Evolutionary conservation across 179 eudicot genomes (phyloP), one percentile per base, ranked within the genome.

Genomic region (Nepenthes alata): DNA sequence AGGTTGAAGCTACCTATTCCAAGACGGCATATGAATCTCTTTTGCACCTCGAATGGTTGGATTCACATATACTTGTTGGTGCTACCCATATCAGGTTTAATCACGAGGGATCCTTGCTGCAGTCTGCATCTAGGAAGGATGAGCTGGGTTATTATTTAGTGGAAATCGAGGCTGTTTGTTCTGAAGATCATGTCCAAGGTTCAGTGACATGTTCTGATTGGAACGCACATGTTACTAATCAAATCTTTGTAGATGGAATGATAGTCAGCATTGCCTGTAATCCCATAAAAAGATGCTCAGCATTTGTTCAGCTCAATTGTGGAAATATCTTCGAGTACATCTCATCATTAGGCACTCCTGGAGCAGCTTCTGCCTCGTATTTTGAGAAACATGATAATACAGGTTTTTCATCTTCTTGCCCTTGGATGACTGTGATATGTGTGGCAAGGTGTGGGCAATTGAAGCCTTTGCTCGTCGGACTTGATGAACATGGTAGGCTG

Each of bases 1-100:
- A 13, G 36, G 68, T 89, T 69, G 89, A 86, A 71, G 70, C 81
- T 76, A 73, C 75, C 15, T 55, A 36, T 57, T 74, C 73, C 37
- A 84, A 76, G 55, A 56, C 70, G 39, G 47, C 67, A 53, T 57
- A 78, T 61, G 72, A 83, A 48, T 80, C 88, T 47, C 77, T 82
- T 60, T 61, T 74, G 64, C 96, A 89, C 80, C 91, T 93, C 67
- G 67, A 73, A 61, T 93, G 96, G 96, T 69, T 93, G 81, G 88
- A 85, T 74, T 78, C 93, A 57, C 86, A 79, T 69, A 64, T 74
- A 64, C 95, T 93, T 77, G 77, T 93, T 66, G 80, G 83, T 72
- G 82, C 83, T 64, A 81, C 90, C 61, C 83, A 75, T 72, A 66
- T 73, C 74, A 82, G 83, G 63, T 73, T 72, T 47, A 59, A 70